Conservation (phyloP, 1,284 basidiomycete genomes). For the Chondrostereum purpureum region DNA sequence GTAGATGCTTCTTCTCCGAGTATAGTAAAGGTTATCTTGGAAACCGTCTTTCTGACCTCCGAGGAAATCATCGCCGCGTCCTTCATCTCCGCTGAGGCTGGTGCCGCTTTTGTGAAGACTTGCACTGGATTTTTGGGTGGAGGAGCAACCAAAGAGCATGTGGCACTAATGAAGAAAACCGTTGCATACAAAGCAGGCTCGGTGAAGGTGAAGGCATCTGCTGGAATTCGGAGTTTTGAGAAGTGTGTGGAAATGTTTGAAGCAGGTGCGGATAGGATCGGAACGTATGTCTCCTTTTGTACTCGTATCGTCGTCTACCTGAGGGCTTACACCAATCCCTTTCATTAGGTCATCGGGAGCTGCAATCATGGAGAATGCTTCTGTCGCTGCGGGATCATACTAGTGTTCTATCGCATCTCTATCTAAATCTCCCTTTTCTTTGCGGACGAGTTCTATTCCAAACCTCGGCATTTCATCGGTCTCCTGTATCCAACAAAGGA, state of each 20-base stretch:
- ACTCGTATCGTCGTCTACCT: background rate
- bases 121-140: conserved; percentile 42
- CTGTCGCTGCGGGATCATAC: conserved; percentile 10
- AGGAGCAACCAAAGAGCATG: conserved; percentile 34
- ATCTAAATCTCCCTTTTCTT: no score
- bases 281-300: conserved; percentile 31
- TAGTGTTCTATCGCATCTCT: no score
- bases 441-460: no score
- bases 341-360: conserved; percentile 25
- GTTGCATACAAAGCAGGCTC: conserved; percentile 29
- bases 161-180: conserved; percentile 32
- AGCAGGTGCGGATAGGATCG: conserved; percentile 43
- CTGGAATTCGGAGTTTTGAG: conserved; percentile 38
- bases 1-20: conserved; percentile 24
- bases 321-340: background rate
- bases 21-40: conserved; percentile 42
- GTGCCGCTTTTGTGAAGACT: conserved; percentile 42
- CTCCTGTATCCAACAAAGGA: no score
- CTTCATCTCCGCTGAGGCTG: conserved; percentile 38
- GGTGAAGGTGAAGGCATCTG: conserved; percentile 45
- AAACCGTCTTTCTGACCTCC: conserved; percentile 36
- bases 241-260: conserved; percentile 37
- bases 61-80: conserved; percentile 38
- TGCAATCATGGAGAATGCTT: conserved; percentile 11
- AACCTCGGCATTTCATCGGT: no score